Percentiles rank a stretch among this genome's conserved stretches.
These are phyloP conservation scores for Picea abies DNA, from an alignment of 83 land plant species.

Conservation along the genomic window DNA sequence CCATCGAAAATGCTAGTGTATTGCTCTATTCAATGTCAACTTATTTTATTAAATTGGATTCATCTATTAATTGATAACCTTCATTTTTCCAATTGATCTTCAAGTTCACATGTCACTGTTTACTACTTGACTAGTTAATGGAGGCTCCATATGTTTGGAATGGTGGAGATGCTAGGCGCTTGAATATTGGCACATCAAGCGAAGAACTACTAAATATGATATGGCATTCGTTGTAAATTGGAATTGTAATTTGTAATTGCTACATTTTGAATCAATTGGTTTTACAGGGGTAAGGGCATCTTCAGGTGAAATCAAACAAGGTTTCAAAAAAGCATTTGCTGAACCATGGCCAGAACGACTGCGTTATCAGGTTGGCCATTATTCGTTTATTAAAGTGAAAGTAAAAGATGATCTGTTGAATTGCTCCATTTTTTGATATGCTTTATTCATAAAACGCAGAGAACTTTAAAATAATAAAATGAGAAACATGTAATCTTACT, in stretches of 20 bases:
- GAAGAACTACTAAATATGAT: background rate
- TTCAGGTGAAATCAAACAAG: slow-evolving; percentile 56
- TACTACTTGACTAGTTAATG: background rate
- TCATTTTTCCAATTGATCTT: background rate
- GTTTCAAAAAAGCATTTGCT: slow-evolving; percentile 65
- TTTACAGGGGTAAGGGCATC: slow-evolving; percentile 33
- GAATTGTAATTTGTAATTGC: background rate
- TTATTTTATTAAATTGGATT: background rate
- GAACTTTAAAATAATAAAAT: background rate
- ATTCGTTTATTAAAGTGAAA: background rate
- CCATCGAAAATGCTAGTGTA: too few relatives aligned
- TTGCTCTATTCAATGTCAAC: background rate
- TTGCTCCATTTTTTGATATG: background rate
- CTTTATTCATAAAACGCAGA: background rate
- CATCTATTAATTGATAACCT: background rate
- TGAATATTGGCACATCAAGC: background rate
- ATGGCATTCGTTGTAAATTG: background rate
- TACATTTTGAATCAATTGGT: background rate
- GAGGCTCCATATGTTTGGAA: background rate
- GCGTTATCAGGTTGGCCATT: slow-evolving; percentile 53
- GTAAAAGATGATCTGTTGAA: background rate
- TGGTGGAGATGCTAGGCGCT: background rate
- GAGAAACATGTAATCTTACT: background rate
- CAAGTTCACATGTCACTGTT: background rate
- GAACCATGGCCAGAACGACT: slow-evolving; percentile 71